phyloP scores from a whole-genome alignment of 176 grass and related monocot genomes.

The Zoysia japonica region DNA sequence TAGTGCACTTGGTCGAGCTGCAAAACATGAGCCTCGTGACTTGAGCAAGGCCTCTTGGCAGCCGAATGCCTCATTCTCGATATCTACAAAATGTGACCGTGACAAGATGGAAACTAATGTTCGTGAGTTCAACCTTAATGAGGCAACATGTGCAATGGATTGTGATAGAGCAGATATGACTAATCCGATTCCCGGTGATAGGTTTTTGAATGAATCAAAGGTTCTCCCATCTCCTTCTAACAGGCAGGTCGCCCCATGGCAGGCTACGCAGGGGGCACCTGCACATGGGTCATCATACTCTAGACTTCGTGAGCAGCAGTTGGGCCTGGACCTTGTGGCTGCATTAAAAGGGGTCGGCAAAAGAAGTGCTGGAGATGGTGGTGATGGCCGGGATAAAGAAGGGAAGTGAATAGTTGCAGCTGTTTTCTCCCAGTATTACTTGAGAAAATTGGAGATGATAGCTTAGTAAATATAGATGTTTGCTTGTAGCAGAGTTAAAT shows the following conservation, averaged over 20 bases:
- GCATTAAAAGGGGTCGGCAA: conserved; percentile 55
- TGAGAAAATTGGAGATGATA: not conserved
- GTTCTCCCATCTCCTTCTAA: conserved; percentile 40
- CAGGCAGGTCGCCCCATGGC: conserved; percentile 55
- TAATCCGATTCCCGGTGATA: conserved; percentile 44
- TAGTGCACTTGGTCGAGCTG: conserved; percentile 32
- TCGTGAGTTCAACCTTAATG: conserved; percentile 66
- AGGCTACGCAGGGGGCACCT: conserved; percentile 39
- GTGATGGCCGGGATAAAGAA: conserved; percentile 26
- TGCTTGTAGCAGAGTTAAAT: conserved; percentile 11
- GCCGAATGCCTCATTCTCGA: conserved; percentile 39
- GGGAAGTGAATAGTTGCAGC: not conserved
- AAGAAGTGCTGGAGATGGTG: conserved; percentile 48
- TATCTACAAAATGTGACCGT: conserved; percentile 40
- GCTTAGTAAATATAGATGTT: conserved; percentile 42
- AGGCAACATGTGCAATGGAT: conserved; percentile 43
- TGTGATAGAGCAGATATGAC: conserved; percentile 40
- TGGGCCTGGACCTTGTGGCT: conserved; percentile 51
- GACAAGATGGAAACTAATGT: conserved; percentile 48
- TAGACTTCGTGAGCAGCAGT: conserved; percentile 48
- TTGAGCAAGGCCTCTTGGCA: conserved; percentile 54
- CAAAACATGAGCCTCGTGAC: conserved; percentile 45
- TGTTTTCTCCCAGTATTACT: not conserved
- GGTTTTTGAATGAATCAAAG: conserved; percentile 56
- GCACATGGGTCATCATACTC: conserved; percentile 47